phyloP scores from a whole-genome alignment of 2,329 filamentous ascomycete genomes.

The Cercospora sp. region DNA sequence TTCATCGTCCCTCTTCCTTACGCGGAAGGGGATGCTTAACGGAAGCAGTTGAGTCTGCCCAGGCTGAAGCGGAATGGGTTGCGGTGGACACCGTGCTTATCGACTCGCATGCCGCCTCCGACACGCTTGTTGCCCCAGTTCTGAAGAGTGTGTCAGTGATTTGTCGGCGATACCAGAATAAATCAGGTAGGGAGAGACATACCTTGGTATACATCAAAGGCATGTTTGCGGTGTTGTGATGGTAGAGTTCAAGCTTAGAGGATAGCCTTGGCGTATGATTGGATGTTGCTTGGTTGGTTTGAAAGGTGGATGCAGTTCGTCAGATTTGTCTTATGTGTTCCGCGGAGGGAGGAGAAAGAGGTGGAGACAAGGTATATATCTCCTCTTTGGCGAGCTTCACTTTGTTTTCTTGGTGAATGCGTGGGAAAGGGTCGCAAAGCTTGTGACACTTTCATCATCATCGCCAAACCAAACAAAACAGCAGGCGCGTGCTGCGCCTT shows the following conservation, averaged over 20 bases:
- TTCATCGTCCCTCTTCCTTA: not conserved
- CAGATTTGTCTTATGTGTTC: not conserved
- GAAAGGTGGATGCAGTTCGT: not conserved
- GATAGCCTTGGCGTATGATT: not conserved
- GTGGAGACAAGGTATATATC: not conserved
- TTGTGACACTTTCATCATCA: slow-evolving; percentile 2
- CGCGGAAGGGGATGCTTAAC: not conserved
- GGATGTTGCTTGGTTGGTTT: not conserved
- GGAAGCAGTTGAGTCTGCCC: slow-evolving; percentile 56
- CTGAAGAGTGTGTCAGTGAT: not conserved
- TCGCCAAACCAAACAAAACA: not conserved
- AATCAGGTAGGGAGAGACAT: not conserved
- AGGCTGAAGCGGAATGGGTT: slow-evolving; percentile 54
- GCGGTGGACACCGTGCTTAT: slow-evolving; percentile 53
- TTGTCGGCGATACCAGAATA: no score
- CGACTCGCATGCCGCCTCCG: slow-evolving; percentile 53
- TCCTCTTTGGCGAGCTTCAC: not conserved
- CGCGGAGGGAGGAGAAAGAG: not conserved
- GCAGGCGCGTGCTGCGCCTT: not conserved
- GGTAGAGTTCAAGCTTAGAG: not conserved
- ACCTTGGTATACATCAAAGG: slow-evolving; percentile 51
- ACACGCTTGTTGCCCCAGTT: slow-evolving; percentile 46
- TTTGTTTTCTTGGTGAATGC: not conserved
- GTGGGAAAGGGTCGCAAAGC: not conserved
- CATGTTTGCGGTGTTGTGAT: slow-evolving; percentile 36